Percentiles rank a stretch among this genome's conserved stretches.
Evolutionary conservation across 345 rosid species (phyloP).

Genomic region (Durio zibethinus): DNA sequence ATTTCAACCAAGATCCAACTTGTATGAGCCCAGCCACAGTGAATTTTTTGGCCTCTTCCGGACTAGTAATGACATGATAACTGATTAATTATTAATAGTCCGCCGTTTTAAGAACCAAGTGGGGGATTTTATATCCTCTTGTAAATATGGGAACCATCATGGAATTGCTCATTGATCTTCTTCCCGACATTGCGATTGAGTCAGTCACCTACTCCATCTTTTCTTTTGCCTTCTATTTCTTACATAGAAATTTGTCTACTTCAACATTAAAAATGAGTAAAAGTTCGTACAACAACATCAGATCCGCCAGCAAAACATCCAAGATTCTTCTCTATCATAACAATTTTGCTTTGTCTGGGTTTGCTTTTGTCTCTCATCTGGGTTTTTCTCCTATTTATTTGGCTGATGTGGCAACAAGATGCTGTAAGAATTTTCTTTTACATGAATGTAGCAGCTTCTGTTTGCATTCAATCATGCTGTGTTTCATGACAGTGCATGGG

Average conservation of each 20-base stretch:
- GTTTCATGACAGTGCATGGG: too few species aligned
- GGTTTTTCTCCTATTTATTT: too few species aligned
- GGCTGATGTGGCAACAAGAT: too few species aligned
- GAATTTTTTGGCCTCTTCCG: conserved; percentile 58
- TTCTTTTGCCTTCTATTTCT: background rate
- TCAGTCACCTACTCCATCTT: background rate
- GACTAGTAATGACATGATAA: conserved; percentile 43
- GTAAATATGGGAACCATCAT: background rate
- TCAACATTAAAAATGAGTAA: background rate
- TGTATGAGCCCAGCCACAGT: conserved; percentile 70
- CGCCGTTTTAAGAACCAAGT: too few species aligned
- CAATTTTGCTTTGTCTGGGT: background rate
- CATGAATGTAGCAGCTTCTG: too few species aligned
- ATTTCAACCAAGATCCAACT: conserved; percentile 71
- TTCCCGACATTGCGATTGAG: background rate
- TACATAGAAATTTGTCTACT: background rate
- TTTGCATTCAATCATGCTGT: background rate
- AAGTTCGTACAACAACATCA: background rate
- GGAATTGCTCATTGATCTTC: background rate
- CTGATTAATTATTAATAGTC: too few species aligned
- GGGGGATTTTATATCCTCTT: too few species aligned
- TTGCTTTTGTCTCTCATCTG: too few species aligned
- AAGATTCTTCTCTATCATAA: background rate
- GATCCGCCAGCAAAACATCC: background rate
- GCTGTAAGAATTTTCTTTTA: too few species aligned